phyloP scores from a whole-genome alignment of 2,329 filamentous ascomycete genomes.

The Stachybotrys chlorohalonatus region DNA sequence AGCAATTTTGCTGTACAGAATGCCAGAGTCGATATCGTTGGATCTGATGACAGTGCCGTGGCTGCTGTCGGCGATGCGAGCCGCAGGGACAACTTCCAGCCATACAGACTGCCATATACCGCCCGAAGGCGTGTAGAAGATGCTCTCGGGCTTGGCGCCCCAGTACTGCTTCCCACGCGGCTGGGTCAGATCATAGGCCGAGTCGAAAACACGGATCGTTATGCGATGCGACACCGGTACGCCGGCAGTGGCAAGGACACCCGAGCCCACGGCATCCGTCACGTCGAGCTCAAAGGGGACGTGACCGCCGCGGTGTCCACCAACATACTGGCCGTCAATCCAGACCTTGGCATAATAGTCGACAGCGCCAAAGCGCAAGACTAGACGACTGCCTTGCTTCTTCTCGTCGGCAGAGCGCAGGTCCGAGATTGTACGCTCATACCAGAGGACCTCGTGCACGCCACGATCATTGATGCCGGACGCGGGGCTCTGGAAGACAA shows the following conservation, averaged over 20 bases:
- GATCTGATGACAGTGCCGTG: conserved; percentile 48
- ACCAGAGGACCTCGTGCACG: conserved; percentile 61
- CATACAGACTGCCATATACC: conserved; percentile 51
- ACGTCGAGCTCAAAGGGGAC: conserved; percentile 51
- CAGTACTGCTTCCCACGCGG: conserved; percentile 62
- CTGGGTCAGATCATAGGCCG: conserved; percentile 54
- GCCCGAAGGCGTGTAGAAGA: conserved; percentile 49
- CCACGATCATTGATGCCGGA: conserved; percentile 53
- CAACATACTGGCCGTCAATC: conserved; percentile 43
- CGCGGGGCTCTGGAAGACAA: conserved; percentile 54
- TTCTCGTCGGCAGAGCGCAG: conserved; percentile 34
- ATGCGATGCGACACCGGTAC: conserved; percentile 25
- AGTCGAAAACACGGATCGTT: conserved; percentile 52
- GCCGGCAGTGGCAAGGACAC: conserved; percentile 9
- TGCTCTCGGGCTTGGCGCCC: conserved; percentile 50
- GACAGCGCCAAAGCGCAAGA: conserved; percentile 51
- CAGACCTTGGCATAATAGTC: conserved; percentile 53
- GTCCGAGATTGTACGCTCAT: conserved; percentile 45
- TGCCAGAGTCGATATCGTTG: conserved; percentile 41
- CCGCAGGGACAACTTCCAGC: conserved; percentile 44
- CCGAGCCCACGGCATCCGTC: conserved; percentile 33
- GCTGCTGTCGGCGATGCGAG: conserved; percentile 45
- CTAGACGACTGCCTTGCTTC: conserved; percentile 28
- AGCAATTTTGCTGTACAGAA: conserved; percentile 39
- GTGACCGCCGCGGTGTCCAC: conserved; percentile 48